Conservation (phyloP, 2,329 filamentous ascomycete genomes). For the Fusarium bactridioides region DNA sequence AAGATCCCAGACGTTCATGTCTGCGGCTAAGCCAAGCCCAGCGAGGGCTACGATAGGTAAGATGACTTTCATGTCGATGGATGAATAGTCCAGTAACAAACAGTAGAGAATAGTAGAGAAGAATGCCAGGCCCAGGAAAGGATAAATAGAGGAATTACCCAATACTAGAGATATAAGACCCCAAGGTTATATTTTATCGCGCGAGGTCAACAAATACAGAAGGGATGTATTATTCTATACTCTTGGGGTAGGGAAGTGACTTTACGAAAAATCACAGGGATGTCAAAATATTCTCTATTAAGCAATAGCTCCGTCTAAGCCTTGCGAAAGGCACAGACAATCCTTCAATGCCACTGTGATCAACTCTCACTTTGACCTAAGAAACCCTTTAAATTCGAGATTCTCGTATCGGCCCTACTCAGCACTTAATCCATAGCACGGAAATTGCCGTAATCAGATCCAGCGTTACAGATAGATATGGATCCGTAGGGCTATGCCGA, state of each 20-base stretch:
- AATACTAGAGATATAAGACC: neutral
- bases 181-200: neutral
- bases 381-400: neutral
- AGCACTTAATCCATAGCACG: neutral
- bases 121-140: neutral
- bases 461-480: neutral
- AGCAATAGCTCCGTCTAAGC: neutral
- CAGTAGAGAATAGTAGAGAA: neutral
- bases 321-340: neutral
- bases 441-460: neutral
- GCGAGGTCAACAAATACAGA: neutral
- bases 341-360: neutral
- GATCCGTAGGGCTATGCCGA: neutral
- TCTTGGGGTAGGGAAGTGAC: neutral
- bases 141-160: neutral
- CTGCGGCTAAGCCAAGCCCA: neutral
- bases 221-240: accelerated
- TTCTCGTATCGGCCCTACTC: neutral
- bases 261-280: neutral
- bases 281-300: neutral
- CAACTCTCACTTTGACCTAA: neutral
- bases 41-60: neutral
- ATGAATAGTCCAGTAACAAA: accelerated
- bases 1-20: neutral
- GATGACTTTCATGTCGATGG: neutral